Evolutionary conservation across 768 basidiomycete genomes (phyloP), one percentile per base, ranked within the genome.

Genomic region (Rhizopogon sp.): DNA sequence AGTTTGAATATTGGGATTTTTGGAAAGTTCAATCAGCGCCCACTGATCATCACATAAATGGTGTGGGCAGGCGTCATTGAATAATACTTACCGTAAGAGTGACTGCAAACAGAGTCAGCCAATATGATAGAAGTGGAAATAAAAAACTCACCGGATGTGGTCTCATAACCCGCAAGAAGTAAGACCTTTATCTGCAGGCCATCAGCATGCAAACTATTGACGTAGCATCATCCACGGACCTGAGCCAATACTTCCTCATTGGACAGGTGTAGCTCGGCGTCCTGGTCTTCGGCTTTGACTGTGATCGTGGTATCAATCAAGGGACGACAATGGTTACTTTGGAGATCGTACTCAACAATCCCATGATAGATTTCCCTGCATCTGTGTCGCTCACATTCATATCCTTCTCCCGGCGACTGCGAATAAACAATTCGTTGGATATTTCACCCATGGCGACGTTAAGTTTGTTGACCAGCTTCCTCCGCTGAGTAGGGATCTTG

Each of bases 21-120:
- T 71, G 6, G 72, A 71, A 1, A 85, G 76, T 60, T 84, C 83
- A 33, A 84, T 78, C 0, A 85, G 68, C 3, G 81, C 78, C 81
- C 83, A 85, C 76, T 77, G 42, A 45, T 31, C 40, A 35, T 41
- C 20, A 3, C 13, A 40, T 13, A 35, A 13, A 28, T 14, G 25
- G 2, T 9, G 29, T 17, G 28, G 61, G 4, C 35, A 1, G 10
- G 35, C 10, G 4, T 35, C 11, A 35, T 35, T 9, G 35, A 13
- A 35, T 9, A 10, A 13, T 4, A 35, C 35, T 17, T 39, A 66
- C 65, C 1, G 64, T 67, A 17, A 71, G 46, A 25, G 59, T 64
- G 39, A 66, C 70, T 64, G 28, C n/a, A 28, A 29, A 40, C 7
- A 25, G 25, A 47, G 9, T n/a, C 31, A 44, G 20, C 31, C 22